Conservation (phyloP, 495 filamentous ascomycete species). For the Endocarpon pusillum region DNA sequence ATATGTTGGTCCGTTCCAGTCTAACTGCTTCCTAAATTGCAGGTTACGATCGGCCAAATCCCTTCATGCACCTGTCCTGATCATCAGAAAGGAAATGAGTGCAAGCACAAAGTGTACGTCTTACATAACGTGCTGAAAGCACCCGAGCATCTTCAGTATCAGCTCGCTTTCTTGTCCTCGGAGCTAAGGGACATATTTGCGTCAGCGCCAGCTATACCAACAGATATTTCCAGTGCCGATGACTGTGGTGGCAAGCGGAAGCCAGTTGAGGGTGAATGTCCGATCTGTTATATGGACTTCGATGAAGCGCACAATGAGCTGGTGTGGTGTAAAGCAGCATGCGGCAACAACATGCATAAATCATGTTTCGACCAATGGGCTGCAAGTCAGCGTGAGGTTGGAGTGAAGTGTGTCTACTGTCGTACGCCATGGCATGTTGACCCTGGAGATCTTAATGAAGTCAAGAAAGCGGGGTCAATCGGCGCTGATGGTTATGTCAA, state of each 20-base stretch:
- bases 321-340: conserved; percentile 55
- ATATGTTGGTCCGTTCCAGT: background rate
- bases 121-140: conserved; percentile 49
- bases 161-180: conserved; percentile 49
- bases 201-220: conserved; percentile 17
- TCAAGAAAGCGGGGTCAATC: conserved; percentile 22
- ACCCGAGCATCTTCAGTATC: conserved; percentile 46
- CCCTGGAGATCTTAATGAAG: conserved; percentile 26
- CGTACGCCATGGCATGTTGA: conserved; percentile 46
- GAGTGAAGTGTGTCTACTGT: conserved; percentile 52
- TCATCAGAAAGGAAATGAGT: conserved; percentile 43
- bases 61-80: conserved; percentile 57
- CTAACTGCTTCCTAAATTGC: background rate
- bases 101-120: conserved; percentile 40
- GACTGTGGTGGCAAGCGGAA: conserved; percentile 32
- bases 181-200: conserved; percentile 17
- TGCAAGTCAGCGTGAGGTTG: conserved; percentile 28
- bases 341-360: conserved; percentile 66
- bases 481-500: conserved; percentile 48
- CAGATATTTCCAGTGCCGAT: conserved; percentile 9
- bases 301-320: conserved; percentile 35
- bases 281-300: conserved; percentile 62
- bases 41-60: conserved; percentile 30
- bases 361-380: conserved; percentile 59
- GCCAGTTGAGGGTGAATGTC: conserved; percentile 55